Evolutionary conservation across 2,329 filamentous ascomycete genomes (phyloP).

Genomic region (Fusarium torulosum): DNA sequence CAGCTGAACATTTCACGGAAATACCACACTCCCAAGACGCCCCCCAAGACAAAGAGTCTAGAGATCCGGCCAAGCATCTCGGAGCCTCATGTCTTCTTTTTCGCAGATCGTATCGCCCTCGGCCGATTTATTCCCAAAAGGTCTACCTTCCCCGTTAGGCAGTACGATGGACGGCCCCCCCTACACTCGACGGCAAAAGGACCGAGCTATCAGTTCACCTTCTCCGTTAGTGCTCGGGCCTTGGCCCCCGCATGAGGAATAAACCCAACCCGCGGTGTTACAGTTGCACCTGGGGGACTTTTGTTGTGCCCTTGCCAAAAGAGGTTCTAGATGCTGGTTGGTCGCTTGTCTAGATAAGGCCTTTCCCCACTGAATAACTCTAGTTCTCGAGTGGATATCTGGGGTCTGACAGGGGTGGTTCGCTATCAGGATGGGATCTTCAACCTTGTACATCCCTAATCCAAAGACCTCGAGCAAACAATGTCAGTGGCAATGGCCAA

Average conservation of each 20-base stretch:
- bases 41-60: no score
- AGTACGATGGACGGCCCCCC: background rate
- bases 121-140: constrained; percentile 16
- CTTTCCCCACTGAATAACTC: constrained; percentile 24
- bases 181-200: constrained; percentile 28
- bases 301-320: constrained; percentile 16
- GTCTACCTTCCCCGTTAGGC: constrained; percentile 36
- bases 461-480: background rate
- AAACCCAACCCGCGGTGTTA: background rate
- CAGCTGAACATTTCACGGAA: background rate
- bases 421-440: constrained; percentile 27
- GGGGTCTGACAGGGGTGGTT: constrained; percentile 10
- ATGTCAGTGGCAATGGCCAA: constrained; percentile 29
- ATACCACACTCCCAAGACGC: constrained; percentile 6
- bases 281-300: constrained; percentile 24
- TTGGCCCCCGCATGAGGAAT: constrained; percentile 35
- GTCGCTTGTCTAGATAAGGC: constrained; percentile 24
- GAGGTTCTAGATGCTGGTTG: constrained; percentile 4
- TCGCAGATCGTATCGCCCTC: constrained; percentile 2
- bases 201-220: constrained; percentile 24
- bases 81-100: constrained; percentile 3
- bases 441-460: background rate
- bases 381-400: constrained; percentile 18
- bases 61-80: background rate
- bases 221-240: constrained; percentile 32